Conservation (phyloP, 2,329 filamentous ascomycete genomes). For the Nigrograna mackinnonii region DNA sequence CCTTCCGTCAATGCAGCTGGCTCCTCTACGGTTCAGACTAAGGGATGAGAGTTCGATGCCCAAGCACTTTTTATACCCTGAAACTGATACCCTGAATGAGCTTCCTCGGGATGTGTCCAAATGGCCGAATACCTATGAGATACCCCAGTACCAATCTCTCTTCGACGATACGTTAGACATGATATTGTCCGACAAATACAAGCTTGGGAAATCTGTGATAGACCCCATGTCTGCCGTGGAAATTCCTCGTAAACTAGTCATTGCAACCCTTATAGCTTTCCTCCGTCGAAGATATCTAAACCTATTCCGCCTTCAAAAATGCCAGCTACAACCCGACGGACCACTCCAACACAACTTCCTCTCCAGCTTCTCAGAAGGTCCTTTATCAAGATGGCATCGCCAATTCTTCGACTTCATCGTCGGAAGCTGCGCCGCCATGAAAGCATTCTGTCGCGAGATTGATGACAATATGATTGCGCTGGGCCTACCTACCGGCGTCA, state of each 20-base stretch:
- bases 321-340: background rate
- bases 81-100: constrained; percentile 1
- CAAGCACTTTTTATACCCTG: constrained; percentile 9
- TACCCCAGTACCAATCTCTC: constrained; percentile 4
- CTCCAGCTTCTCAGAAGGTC: constrained; percentile 8
- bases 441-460: constrained; percentile 7
- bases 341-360: constrained; percentile 9
- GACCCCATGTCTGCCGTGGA: constrained; percentile 4
- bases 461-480: constrained; percentile 10
- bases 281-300: constrained; percentile 10
- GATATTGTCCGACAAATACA: background rate
- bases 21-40: constrained; percentile 1
- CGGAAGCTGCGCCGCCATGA: constrained; percentile 9
- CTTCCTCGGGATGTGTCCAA: constrained; percentile 2
- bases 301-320: constrained; percentile 8
- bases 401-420: constrained; percentile 11
- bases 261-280: constrained; percentile 5
- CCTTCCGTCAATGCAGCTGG: background rate
- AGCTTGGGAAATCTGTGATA: background rate
- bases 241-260: constrained; percentile 7
- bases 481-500: background rate
- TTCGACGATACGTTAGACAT: constrained; percentile 10
- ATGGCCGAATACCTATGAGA: constrained; percentile 3
- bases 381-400: constrained; percentile 6
- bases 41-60: constrained; percentile 8